Base-by-base conservation (phyloP, 768 basidiomycete species). In the Podaxis mareebaensis region DNA sequence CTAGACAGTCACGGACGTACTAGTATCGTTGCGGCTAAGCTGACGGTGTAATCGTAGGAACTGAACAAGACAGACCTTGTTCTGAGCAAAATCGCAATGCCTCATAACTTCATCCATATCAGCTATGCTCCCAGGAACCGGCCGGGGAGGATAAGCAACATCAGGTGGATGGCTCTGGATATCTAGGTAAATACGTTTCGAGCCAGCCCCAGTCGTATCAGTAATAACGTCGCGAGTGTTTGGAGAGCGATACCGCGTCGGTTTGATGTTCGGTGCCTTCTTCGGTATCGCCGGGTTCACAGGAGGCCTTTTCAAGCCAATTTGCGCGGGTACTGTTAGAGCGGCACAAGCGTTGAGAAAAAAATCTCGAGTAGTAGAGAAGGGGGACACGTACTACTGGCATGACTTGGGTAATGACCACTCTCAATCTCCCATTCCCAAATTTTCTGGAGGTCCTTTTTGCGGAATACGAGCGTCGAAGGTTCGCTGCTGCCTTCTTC, bases 1-100 rank as follows among this genome's bases (percentile, higher is more conserved):
- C 95, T 39, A 97, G 77, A 69, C 96, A 98, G 71, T 97, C 95
- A 10, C 96, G 90, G n/a, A 97, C 96, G 74, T 93, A 95, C 91
- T 96, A 60, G 26, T 33, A 28, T 11, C 28, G 38, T 17, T 10
- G 42, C 33, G 24, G 24, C 36, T 61, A 11, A 58, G 51, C 24
- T 30, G 17, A 62, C 58, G 59, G 64, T 54, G 64, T 48, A 64
- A 56, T 54, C 15, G 33, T 10, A 11, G 36, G 46, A 40, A 56
- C 44, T 44, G 38, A 26, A 2, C 11, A 28, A 17, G 56, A 65
- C 74, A 46, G 60, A 90, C 91, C 83, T 91, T 91, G 68, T 81
- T 80, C 65, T 82, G 77, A 36, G 85, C 82, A 71, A 95, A 96
- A 76, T 93, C 89, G 75, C 96, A 97, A 67, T 92, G 83, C 53